phyloP scores from a whole-genome alignment of 768 basidiomycete genomes.

The Boletus rufocinnamomeus region DNA sequence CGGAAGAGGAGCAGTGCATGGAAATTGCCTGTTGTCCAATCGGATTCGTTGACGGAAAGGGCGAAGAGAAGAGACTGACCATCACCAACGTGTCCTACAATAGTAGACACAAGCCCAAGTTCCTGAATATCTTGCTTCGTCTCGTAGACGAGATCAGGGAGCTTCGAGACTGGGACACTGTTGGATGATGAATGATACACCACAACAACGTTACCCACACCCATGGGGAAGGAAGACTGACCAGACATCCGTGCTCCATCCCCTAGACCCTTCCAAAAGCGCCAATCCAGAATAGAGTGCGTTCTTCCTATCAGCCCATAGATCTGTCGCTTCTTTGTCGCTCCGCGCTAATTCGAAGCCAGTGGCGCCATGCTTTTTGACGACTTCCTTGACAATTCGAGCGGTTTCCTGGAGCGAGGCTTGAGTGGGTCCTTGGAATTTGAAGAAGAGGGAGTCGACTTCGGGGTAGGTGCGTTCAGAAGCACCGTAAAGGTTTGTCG shows the following conservation, averaged over 20 bases:
- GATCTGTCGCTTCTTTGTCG: slow-evolving; percentile 62
- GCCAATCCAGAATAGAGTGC: slow-evolving; percentile 59
- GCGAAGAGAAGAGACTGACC: slow-evolving; percentile 40
- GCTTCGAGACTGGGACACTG: slow-evolving; percentile 63
- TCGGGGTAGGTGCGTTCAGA: slow-evolving; percentile 59
- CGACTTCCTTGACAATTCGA: slow-evolving; percentile 55
- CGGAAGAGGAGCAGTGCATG: slow-evolving; percentile 57
- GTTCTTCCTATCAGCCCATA: slow-evolving; percentile 80
- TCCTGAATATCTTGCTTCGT: slow-evolving; percentile 69
- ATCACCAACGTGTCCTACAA: slow-evolving; percentile 80
- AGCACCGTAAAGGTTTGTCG: slow-evolving; percentile 57
- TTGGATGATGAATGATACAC: background rate
- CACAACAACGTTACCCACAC: background rate
- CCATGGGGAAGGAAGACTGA: slow-evolving; percentile 28
- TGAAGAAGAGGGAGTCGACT: slow-evolving; percentile 79
- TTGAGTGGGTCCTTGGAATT: slow-evolving; percentile 73
- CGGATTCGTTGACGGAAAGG: background rate
- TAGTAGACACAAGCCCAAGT: slow-evolving; percentile 57
- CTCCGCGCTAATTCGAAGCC: slow-evolving; percentile 65
- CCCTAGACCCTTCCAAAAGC: slow-evolving; percentile 54
- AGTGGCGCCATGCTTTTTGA: slow-evolving; percentile 64
- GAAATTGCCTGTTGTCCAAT: slow-evolving; percentile 43
- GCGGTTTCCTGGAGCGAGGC: slow-evolving; percentile 63
- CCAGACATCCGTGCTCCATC: slow-evolving; percentile 81
- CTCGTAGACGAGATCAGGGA: slow-evolving; percentile 64